Conservation (phyloP, 2,329 filamentous ascomycete genomes). For the Coniochaeta prunicola region DNA sequence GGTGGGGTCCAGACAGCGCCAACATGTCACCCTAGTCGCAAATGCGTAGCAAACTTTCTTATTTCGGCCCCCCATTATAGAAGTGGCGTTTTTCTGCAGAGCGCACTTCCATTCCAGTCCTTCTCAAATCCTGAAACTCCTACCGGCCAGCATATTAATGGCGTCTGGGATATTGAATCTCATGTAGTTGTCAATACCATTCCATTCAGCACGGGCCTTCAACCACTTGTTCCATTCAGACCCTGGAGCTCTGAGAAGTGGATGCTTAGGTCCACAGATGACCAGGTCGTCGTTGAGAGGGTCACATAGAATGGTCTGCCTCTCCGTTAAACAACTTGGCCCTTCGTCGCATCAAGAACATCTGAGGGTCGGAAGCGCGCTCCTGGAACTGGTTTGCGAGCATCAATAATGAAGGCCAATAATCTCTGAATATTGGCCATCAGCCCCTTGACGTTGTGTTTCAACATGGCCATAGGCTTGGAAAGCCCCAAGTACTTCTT, state of each 20-base stretch:
- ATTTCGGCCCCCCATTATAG: not conserved
- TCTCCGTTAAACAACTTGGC: not conserved
- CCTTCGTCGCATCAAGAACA: not conserved
- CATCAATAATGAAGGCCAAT: not conserved
- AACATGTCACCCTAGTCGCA: too few species aligned
- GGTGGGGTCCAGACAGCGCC: too few species aligned
- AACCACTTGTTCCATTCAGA: slow-evolving; percentile 9
- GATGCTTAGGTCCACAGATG: slow-evolving; percentile 2
- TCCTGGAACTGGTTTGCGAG: not conserved
- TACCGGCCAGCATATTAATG: not conserved
- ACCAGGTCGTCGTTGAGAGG: not conserved
- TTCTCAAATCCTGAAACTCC: too few species aligned
- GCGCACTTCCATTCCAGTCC: not conserved
- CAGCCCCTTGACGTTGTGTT: not conserved
- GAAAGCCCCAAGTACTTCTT: not conserved
- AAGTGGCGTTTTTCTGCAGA: not conserved
- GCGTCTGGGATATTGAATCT: not conserved
- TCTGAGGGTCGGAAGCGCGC: not conserved
- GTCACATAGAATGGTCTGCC: not conserved
- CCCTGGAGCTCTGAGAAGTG: slow-evolving; percentile 4
- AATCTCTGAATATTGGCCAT: not conserved
- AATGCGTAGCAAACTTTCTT: not conserved
- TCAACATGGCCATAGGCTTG: not conserved
- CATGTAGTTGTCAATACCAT: not conserved
- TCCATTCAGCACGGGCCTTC: too few species aligned